A percentile compares a stretch with the other conserved stretches of the same genome.
These are phyloP conservation scores for Pseudocercospora fijiensis DNA, from an alignment of 2,329 filamentous ascomycete species.

Conservation along the genomic window DNA sequence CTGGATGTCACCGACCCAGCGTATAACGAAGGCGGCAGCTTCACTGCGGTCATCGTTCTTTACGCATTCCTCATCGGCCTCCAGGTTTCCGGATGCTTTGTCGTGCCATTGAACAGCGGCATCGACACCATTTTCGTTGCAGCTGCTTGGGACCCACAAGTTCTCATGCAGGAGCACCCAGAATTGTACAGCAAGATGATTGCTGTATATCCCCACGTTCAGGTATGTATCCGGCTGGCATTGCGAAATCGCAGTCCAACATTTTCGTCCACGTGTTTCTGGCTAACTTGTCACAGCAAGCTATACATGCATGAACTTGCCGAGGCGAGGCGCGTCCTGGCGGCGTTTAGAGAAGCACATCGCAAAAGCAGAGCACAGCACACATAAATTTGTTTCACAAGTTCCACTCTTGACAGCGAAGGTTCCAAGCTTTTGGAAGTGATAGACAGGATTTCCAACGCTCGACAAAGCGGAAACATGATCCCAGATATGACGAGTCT, in stretches of 20 bases:
- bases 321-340: background rate
- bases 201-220: constrained; percentile 68
- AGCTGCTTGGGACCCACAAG: constrained; percentile 64
- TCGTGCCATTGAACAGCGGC: constrained; percentile 83
- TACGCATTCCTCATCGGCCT: constrained; percentile 87
- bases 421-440: background rate
- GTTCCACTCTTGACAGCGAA: constrained; percentile 6
- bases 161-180: constrained; percentile 75
- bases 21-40: constrained; percentile 68
- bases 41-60: constrained; percentile 75
- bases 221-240: constrained; percentile 12
- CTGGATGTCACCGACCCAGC: constrained; percentile 74
- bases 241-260: background rate
- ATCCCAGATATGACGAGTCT: constrained; percentile 1
- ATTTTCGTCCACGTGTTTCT: constrained; percentile 8
- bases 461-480: no score
- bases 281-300: constrained; percentile 54
- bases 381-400: constrained; percentile 6
- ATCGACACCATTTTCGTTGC: constrained; percentile 91
- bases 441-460: no score
- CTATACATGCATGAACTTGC: constrained; percentile 54
- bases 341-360: background rate
- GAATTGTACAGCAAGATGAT: constrained; percentile 80
- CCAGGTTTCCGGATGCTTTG: constrained; percentile 86
- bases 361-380: constrained; percentile 4